phyloP scores from a whole-genome alignment of 257 asterid genomes.

The Ligustrum vulgare region DNA sequence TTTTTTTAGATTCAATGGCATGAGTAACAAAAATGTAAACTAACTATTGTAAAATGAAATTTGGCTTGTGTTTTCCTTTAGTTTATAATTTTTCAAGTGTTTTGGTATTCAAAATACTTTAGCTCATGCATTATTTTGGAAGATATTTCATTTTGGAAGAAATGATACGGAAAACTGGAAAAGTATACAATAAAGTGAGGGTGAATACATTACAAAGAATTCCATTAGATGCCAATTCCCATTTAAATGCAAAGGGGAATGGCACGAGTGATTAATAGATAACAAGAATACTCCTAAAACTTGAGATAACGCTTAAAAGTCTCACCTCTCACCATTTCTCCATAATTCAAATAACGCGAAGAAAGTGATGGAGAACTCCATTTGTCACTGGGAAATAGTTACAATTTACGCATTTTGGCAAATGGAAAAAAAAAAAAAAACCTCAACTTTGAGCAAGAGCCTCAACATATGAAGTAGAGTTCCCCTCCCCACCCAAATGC shows the following conservation, averaged over 20 bases:
- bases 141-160: no score
- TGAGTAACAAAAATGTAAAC: background rate
- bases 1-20: background rate
- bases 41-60: no score
- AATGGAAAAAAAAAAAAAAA: background rate
- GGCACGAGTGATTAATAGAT: background rate
- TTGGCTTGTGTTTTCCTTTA: no score
- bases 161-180: no score
- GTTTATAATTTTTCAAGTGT: no score
- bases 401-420: background rate
- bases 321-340: background rate
- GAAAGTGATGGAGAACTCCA: background rate
- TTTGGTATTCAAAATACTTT: no score
- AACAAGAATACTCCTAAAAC: background rate
- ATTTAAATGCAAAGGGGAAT: no score
- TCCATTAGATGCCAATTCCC: no score
- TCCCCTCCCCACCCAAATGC: background rate
- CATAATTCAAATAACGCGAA: background rate
- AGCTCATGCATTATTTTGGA: no score
- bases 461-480: background rate
- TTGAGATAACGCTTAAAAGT: background rate
- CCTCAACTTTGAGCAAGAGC: conserved; percentile 31
- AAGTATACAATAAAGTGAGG: no score
- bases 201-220: no score
- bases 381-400: background rate